Evolutionary conservation across 78 protist species (phyloP).

Genomic region (Dictyostelium citrinum): DNA sequence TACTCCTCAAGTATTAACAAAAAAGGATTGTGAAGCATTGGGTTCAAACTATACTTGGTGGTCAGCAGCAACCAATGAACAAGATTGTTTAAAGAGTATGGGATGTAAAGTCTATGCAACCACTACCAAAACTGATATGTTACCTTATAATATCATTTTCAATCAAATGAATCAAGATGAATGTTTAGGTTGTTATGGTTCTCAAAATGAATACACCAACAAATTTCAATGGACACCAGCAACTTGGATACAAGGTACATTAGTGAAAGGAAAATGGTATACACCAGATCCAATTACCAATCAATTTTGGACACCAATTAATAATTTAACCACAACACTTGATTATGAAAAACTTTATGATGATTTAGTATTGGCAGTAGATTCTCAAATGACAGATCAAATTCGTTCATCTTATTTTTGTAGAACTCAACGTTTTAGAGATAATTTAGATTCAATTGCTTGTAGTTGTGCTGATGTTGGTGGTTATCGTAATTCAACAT

Average conservation of each 20-base stretch:
- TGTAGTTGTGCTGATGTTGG: conserved; percentile 1
- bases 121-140: neutral
- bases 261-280: neutral
- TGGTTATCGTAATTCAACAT: neutral
- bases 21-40: neutral
- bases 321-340: neutral
- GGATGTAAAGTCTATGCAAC: neutral
- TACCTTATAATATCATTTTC: neutral
- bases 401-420: neutral
- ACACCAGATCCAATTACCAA: neutral
- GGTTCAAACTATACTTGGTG: neutral
- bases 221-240: neutral
- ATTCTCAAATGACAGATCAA: neutral
- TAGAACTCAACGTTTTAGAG: neutral
- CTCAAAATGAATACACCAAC: neutral
- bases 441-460: neutral
- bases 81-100: neutral
- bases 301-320: neutral
- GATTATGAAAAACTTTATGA: neutral
- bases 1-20: neutral
- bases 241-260: neutral
- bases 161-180: neutral
- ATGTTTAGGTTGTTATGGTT: neutral
- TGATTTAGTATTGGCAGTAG: neutral
- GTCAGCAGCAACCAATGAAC: neutral